Percentiles rank a stretch among this genome's conserved stretches.
These are phyloP conservation scores for Henningerozyma blattae DNA, from an alignment of 805 yeast species.

Conservation along the genomic window DNA sequence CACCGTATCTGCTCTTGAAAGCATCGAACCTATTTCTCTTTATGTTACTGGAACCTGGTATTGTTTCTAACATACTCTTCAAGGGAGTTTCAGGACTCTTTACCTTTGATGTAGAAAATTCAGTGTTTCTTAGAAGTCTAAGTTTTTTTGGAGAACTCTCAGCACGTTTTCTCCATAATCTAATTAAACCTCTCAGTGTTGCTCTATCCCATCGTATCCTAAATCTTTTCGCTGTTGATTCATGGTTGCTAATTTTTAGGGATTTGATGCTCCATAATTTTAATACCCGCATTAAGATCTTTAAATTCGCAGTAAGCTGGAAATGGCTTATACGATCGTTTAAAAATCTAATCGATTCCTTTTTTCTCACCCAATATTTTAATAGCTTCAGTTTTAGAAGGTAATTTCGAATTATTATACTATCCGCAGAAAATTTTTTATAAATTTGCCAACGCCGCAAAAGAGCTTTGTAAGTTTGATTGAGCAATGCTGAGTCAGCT, in stretches of 20 bases:
- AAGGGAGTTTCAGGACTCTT: slow-evolving; percentile 10
- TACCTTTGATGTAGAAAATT: background rate
- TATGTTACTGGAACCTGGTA: slow-evolving; percentile 29
- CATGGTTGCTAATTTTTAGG: slow-evolving; percentile 25
- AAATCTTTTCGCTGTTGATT: slow-evolving; percentile 23
- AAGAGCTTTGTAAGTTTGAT: too few species aligned
- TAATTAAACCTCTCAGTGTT: slow-evolving; percentile 24
- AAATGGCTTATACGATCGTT: background rate
- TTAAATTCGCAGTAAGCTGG: background rate
- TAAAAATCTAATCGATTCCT: background rate
- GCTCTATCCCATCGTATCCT: slow-evolving; percentile 31
- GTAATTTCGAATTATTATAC: too few species aligned
- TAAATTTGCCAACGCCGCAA: too few species aligned
- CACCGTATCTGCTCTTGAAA: slow-evolving; percentile 24
- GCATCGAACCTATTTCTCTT: slow-evolving; percentile 27
- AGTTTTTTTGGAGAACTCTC: slow-evolving; percentile 6
- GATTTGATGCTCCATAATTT: slow-evolving; percentile 26
- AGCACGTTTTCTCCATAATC: slow-evolving; percentile 24
- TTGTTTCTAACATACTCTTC: slow-evolving; percentile 12
- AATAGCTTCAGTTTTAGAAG: too few species aligned
- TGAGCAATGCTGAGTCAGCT: too few species aligned
- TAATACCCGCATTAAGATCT: slow-evolving; percentile 3
- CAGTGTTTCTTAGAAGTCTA: background rate
- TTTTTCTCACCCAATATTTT: too few species aligned
- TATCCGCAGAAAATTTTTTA: too few species aligned